Conservation (phyloP, 2,329 filamentous ascomycete species). For the Pseudogymnoascus sp. region DNA sequence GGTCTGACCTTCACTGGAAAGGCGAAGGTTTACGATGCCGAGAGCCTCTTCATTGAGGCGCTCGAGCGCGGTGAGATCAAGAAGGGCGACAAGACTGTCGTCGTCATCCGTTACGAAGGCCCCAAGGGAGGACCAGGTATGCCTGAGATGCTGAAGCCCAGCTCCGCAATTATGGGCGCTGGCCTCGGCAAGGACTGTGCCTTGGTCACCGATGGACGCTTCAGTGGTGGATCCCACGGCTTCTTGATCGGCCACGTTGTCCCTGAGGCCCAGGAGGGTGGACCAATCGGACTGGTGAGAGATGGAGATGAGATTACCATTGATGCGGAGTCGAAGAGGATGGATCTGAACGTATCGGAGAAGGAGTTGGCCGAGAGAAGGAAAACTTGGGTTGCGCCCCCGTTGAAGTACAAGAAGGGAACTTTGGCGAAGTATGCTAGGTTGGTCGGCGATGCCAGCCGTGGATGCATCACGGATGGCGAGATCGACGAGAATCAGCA, state of each 20-base stretch:
- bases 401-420: slow-evolving; percentile 49
- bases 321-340: slow-evolving; percentile 46
- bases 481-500: neutral
- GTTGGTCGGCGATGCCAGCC: slow-evolving; percentile 48
- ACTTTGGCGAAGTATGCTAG: slow-evolving; percentile 51
- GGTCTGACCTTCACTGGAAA: slow-evolving; percentile 59
- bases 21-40: slow-evolving; percentile 61
- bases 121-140: slow-evolving; percentile 68
- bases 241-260: slow-evolving; percentile 57
- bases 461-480: slow-evolving; percentile 50
- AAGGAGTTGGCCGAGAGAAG: slow-evolving; percentile 42
- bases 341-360: slow-evolving; percentile 44
- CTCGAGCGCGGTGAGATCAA: slow-evolving; percentile 62
- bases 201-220: slow-evolving; percentile 62
- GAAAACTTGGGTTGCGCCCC: slow-evolving; percentile 44
- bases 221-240: slow-evolving; percentile 51
- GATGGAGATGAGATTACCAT: slow-evolving; percentile 54
- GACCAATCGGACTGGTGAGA: slow-evolving; percentile 48
- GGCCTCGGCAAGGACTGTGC: slow-evolving; percentile 62
- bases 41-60: slow-evolving; percentile 60
- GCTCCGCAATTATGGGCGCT: slow-evolving; percentile 65
- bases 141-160: slow-evolving; percentile 67
- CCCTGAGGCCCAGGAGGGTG: slow-evolving; percentile 52
- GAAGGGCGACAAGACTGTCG: slow-evolving; percentile 69
- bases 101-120: slow-evolving; percentile 67